phyloP scores from a whole-genome alignment of 2,329 filamentous ascomycete genomes.

The Neofusicoccum ribis region DNA sequence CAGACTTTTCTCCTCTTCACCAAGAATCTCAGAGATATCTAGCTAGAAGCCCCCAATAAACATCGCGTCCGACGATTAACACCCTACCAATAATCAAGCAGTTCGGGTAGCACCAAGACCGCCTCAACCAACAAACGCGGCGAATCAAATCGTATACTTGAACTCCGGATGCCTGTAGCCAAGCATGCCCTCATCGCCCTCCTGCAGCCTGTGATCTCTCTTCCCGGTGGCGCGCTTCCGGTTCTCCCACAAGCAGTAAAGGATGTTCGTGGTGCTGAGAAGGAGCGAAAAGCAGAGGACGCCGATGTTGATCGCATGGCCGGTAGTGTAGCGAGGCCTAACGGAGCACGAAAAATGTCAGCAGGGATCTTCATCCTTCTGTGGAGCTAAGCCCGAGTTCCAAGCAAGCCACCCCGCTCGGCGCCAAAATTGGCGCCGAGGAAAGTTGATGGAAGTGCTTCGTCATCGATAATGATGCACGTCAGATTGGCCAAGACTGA shows the following conservation, averaged over 20 bases:
- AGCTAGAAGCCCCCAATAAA: too few relatives aligned
- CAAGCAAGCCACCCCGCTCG: slow-evolving; percentile 6
- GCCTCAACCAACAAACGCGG: too few relatives aligned
- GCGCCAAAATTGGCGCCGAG: background rate
- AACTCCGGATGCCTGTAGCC: slow-evolving; percentile 34
- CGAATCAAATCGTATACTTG: slow-evolving; percentile 28
- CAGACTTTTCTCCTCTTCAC: too few relatives aligned
- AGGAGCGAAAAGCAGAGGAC: slow-evolving; percentile 23
- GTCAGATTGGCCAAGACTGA: background rate
- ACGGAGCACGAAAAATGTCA: background rate
- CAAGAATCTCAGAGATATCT: too few relatives aligned
- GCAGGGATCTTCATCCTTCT: slow-evolving; percentile 6
- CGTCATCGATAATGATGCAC: slow-evolving; percentile 2
- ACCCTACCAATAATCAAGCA: too few relatives aligned
- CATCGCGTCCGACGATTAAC: too few relatives aligned
- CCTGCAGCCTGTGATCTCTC: slow-evolving; percentile 25
- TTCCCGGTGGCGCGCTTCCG: background rate
- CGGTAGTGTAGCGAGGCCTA: slow-evolving; percentile 25
- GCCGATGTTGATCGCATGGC: slow-evolving; percentile 20
- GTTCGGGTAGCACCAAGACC: too few relatives aligned
- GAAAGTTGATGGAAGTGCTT: background rate
- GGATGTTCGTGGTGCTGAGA: slow-evolving; percentile 26
- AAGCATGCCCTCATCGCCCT: slow-evolving; percentile 28
- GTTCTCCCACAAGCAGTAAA: slow-evolving; percentile 14
- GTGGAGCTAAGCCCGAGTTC: background rate